Evolutionary conservation across 2,329 filamentous ascomycete species (phyloP).

Genomic region (Aureobasidium pullulans): DNA sequence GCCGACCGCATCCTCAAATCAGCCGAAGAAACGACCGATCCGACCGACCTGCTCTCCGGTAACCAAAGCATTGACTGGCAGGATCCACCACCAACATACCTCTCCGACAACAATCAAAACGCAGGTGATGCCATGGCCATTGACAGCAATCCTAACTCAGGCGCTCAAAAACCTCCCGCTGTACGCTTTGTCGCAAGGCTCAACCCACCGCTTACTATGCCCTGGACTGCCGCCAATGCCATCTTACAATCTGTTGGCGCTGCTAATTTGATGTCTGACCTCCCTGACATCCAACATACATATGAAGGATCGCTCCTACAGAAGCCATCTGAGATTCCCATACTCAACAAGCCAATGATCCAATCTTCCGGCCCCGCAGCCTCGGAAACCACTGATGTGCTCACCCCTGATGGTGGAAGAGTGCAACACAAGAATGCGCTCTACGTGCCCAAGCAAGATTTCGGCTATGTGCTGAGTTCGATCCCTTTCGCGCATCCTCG

Average conservation of each 20-base stretch:
- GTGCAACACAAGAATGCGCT: conserved; percentile 50
- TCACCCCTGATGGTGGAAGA: conserved; percentile 17
- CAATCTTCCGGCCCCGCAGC: conserved; percentile 9
- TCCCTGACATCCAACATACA: neutral
- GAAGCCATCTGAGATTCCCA: neutral
- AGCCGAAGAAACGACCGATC: conserved; percentile 22
- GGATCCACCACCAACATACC: conserved; percentile 59
- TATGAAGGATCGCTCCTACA: conserved; percentile 10
- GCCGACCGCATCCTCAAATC: conserved; percentile 58
- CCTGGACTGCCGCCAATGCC: conserved; percentile 55
- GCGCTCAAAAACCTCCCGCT: conserved; percentile 52
- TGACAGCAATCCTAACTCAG: conserved; percentile 37
- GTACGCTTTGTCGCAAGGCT: conserved; percentile 69
- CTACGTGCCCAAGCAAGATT: conserved; percentile 65
- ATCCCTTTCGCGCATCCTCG: conserved; percentile 72
- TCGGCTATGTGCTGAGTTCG: conserved; percentile 57
- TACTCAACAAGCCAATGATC: conserved; percentile 9
- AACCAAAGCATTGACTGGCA: conserved; percentile 55
- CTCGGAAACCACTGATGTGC: conserved; percentile 13
- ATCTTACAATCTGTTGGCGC: conserved; percentile 49
- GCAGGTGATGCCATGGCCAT: conserved; percentile 48
- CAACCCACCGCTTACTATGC: conserved; percentile 65
- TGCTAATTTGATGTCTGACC: neutral
- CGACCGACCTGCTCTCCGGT: conserved; percentile 30
- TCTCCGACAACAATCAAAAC: conserved; percentile 28